phyloP scores from a whole-genome alignment of 2,329 filamentous ascomycete species.

The Chaetomium strumarium region DNA sequence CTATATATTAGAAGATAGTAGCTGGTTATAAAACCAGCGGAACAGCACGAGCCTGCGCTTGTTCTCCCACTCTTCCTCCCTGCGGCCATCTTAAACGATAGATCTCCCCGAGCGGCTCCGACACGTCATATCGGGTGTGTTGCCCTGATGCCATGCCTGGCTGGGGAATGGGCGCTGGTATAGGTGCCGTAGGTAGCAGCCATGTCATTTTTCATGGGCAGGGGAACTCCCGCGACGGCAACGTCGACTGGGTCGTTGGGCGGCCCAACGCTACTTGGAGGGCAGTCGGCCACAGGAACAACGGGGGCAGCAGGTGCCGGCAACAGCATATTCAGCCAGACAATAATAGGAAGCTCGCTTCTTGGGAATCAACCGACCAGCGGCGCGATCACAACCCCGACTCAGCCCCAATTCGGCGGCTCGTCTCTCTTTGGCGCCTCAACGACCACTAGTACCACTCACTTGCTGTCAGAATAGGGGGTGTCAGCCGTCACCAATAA shows the following conservation, averaged over 20 bases:
- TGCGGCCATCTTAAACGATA: too few relatives aligned
- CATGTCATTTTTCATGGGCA: conserved; percentile 21
- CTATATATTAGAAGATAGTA: too few relatives aligned
- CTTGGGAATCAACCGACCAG: conserved; percentile 1
- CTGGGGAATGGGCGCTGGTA: conserved; percentile 6
- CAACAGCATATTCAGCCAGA: conserved; percentile 16
- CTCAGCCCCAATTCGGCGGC: conserved; percentile 3
- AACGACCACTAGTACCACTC: too few relatives aligned
- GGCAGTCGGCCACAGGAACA: conserved; percentile 9
- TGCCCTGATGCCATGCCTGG: conserved; percentile 32
- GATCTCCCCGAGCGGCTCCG: too few relatives aligned
- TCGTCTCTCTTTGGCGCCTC: conserved; percentile 14
- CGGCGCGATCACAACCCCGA: background rate
- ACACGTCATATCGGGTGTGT: conserved; percentile 35
- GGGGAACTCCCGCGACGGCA: conserved; percentile 16
- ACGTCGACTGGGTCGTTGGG: conserved; percentile 10
- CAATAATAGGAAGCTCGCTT: conserved; percentile 11
- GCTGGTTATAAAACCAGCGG: too few relatives aligned
- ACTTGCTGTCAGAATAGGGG: too few relatives aligned
- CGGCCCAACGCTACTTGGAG: conserved; percentile 12
- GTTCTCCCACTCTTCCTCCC: too few relatives aligned
- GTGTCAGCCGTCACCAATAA: too few relatives aligned
- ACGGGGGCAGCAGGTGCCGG: conserved; percentile 6
- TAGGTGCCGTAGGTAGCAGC: conserved; percentile 1
- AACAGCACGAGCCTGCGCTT: too few relatives aligned